Base-by-base conservation (phyloP, 2,329 filamentous ascomycete species). In the Orbilia javanica region DNA sequence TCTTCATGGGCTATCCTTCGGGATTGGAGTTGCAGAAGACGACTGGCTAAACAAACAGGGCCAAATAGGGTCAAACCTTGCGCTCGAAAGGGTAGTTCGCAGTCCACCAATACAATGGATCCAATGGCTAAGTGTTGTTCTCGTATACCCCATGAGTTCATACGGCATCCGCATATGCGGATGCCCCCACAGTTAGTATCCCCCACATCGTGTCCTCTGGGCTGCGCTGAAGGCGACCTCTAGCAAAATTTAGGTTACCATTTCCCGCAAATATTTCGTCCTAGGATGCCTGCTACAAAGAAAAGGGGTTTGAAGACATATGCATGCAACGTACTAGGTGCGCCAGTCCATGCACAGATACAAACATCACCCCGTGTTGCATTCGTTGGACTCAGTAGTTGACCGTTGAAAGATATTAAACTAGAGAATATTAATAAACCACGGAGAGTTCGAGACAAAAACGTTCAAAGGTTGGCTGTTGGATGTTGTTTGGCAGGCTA, bases 1-100 rank as follows among this genome's bases (percentile, higher is more conserved):
- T 42, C 55, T 42, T 60, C 34, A 42, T 60, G 34, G 55, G 55
- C 55, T 15, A 60, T 20, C 55, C 55, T 60, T 60, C 34, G 55
- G 42, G 34, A 42, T 22, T 60, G 10, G 6, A 27, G 36, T 42
- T 13, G 34, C 25, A 60, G 34, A 31, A 57, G 10, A 20, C 34
- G 31, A 25, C 5, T 8, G 31, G 34, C 31, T 27, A 27, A 52
- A 27, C 52, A 10, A 18, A 53, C 20, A 36, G 29, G n/a, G n/a
- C 20, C 46, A 50, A 25, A 50, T 20, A 20, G 42, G 42, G 42
- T 46, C 50, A 57, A 57, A 11, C 29, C 18, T 36, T n/a, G n/a
- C n/a, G n/a, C 50, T 13, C 20, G 20, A 52, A 18, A 52, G 48
- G 10, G 27, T 34, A n/a, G n/a, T n/a, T n/a, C n/a, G n/a, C n/a